A percentile compares a stretch with the other conserved stretches of the same genome.
phyloP scores from a whole-genome alignment of 441 rosid species.

The Corymbia calophylla region DNA sequence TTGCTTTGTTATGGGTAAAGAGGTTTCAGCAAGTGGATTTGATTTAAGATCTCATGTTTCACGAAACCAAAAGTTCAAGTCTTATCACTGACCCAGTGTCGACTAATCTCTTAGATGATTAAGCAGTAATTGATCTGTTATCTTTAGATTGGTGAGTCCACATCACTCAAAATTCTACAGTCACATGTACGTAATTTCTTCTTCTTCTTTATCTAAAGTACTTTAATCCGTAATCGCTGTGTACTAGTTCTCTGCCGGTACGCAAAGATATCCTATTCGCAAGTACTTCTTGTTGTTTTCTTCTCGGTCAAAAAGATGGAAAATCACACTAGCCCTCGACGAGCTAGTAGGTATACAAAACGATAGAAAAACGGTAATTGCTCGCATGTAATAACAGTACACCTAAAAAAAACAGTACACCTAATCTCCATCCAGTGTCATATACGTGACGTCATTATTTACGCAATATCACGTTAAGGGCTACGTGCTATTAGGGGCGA shows the following conservation, averaged over 20 bases:
- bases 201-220: neutral
- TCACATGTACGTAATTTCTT: neutral
- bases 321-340: neutral
- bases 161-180: neutral
- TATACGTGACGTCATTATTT: neutral
- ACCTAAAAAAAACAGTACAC: neutral
- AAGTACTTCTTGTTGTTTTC: neutral
- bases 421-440: neutral
- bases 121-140: neutral
- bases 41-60: neutral
- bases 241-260: neutral
- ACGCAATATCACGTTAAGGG: neutral
- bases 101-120: neutral
- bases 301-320: neutral
- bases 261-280: neutral
- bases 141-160: neutral
- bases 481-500: neutral
- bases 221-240: neutral
- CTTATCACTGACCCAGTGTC: neutral
- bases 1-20: accelerated
- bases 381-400: neutral
- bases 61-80: neutral
- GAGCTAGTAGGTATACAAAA: neutral
- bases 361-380: neutral
- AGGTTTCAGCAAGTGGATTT: neutral